Conservation (phyloP, 139 green algal genomes). For the Chlamydomonas urium region DNA sequence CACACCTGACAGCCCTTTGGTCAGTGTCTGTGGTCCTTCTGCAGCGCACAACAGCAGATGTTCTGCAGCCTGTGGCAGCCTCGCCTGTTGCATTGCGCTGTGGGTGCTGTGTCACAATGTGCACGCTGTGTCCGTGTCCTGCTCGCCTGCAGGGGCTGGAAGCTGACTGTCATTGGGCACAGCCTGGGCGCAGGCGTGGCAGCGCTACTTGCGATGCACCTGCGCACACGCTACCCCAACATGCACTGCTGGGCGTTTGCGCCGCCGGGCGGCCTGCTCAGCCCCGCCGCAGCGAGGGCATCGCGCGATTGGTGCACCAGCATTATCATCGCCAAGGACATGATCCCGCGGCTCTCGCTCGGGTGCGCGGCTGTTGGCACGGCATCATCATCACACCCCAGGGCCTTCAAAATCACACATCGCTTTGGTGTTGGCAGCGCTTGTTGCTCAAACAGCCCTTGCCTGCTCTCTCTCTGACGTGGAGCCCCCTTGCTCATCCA, state of each 20-base stretch:
- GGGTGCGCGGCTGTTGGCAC: constrained; percentile 25
- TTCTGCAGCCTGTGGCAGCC: no score
- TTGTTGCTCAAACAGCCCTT: background rate
- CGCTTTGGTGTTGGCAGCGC: background rate
- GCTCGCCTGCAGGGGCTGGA: constrained; percentile 38
- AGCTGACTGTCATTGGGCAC: constrained; percentile 66
- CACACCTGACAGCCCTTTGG: no score
- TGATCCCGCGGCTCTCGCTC: constrained; percentile 60
- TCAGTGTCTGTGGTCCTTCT: no score
- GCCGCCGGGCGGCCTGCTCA: constrained; percentile 49
- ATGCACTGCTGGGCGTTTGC: constrained; percentile 58
- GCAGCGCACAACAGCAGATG: no score
- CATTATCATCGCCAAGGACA: constrained; percentile 53
- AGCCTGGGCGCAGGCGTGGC: constrained; percentile 63
- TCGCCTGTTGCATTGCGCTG: no score
- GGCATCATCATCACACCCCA: background rate
- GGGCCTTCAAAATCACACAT: background rate
- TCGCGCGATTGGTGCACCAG: constrained; percentile 38
- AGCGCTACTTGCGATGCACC: constrained; percentile 57
- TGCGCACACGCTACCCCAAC: constrained; percentile 38
- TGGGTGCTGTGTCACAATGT: background rate
- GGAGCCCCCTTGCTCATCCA: background rate
- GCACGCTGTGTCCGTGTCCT: background rate
- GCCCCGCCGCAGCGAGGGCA: background rate
- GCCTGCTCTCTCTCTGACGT: background rate